phyloP scores from a whole-genome alignment of 2,329 filamentous ascomycete genomes.

The Trichoderma aggressivum region DNA sequence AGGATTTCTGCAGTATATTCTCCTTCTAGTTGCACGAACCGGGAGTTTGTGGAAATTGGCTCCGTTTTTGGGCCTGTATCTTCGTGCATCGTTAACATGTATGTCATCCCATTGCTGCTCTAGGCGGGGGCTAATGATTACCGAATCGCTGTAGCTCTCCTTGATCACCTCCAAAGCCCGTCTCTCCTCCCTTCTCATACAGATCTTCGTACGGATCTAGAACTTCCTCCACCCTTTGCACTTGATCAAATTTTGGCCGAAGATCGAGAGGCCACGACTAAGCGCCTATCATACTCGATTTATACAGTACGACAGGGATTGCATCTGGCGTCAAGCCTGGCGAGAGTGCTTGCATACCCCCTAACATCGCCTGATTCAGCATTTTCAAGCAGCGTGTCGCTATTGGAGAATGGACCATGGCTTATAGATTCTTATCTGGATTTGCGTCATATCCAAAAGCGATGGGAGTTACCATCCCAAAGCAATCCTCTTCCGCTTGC shows the following conservation, averaged over 20 bases:
- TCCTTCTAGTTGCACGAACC: conserved; percentile 43
- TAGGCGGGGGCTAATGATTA: not conserved
- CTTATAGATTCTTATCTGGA: conserved; percentile 48
- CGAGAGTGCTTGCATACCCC: conserved; percentile 42
- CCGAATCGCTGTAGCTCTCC: conserved; percentile 26
- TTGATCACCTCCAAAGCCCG: conserved; percentile 36
- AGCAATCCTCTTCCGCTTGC: conserved; percentile 36
- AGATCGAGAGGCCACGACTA: conserved; percentile 24
- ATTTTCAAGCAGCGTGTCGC: conserved; percentile 33
- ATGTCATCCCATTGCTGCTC: conserved; percentile 24
- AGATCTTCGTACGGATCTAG: conserved; percentile 29
- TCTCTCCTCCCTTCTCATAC: conserved; percentile 27
- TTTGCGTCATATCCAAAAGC: conserved; percentile 39
- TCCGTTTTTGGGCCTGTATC: conserved; percentile 44
- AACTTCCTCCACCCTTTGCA: conserved; percentile 40
- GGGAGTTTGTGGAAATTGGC: conserved; percentile 48
- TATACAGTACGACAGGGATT: conserved; percentile 42
- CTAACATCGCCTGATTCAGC: conserved; percentile 34
- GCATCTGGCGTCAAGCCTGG: conserved; percentile 44
- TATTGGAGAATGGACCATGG: conserved; percentile 45
- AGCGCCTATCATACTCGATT: conserved; percentile 40
- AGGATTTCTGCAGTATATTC: conserved; percentile 48
- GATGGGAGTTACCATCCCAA: conserved; percentile 33
- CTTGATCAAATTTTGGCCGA: conserved; percentile 36
- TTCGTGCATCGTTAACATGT: conserved; percentile 49